A percentile compares a stretch with the other conserved stretches of the same genome.
phyloP scores from a whole-genome alignment of 2,329 filamentous ascomycete genomes.

The Lecanicillium sp. region DNA sequence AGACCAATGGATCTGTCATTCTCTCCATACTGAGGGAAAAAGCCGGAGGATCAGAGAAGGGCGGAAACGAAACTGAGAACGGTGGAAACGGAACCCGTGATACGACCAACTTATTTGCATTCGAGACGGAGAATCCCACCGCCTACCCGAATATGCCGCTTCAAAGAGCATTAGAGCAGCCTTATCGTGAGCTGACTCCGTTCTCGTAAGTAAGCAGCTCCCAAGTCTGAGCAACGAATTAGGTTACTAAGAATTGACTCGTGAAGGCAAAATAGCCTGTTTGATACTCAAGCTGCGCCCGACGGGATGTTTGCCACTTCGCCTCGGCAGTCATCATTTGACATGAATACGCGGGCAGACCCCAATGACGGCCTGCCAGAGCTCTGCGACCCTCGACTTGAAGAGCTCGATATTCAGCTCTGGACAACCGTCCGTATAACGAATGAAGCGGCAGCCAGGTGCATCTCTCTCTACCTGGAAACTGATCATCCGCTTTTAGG shows the following conservation, averaged over 20 bases:
- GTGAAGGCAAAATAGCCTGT: too few relatives aligned
- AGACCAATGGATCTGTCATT: slow-evolving; percentile 13
- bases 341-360: too few relatives aligned
- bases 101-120: slow-evolving; percentile 13
- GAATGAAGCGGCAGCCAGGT: slow-evolving; percentile 20
- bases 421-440: slow-evolving; percentile 26
- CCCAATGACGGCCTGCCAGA: background rate
- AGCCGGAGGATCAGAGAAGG: background rate
- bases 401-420: slow-evolving; percentile 18
- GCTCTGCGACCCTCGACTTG: slow-evolving; percentile 21
- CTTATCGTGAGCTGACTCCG: background rate
- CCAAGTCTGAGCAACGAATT: too few relatives aligned
- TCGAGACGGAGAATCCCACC: slow-evolving; percentile 16
- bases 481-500: slow-evolving; percentile 30
- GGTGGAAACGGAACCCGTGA: background rate
- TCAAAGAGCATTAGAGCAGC: too few relatives aligned
- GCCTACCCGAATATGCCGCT: slow-evolving; percentile 14
- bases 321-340: too few relatives aligned
- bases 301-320: background rate
- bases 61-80: background rate
- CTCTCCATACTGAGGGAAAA: slow-evolving; percentile 9
- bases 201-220: slow-evolving; percentile 4
- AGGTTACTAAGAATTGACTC: too few relatives aligned
- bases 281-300: too few relatives aligned
- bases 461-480: slow-evolving; percentile 26